Evolutionary conservation across 140 eudicot genomes (phyloP).

Genomic region (Bidens hawaiensis): DNA sequence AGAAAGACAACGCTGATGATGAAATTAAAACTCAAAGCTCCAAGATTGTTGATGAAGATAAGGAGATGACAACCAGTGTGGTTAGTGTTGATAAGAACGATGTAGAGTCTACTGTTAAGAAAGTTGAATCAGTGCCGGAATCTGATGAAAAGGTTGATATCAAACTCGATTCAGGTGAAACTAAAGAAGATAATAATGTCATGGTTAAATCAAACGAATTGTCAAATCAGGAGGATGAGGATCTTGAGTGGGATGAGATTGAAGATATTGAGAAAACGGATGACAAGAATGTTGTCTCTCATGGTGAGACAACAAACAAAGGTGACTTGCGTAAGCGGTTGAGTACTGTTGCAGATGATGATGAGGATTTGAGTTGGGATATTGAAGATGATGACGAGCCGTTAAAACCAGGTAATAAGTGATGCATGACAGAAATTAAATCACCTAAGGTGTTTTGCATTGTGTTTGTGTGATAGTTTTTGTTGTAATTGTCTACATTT

Average conservation of each 20-base stretch:
- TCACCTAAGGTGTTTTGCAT: slow-evolving; percentile 15
- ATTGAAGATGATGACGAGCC: slow-evolving; percentile 66
- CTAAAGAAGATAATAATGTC: slow-evolving; percentile 40
- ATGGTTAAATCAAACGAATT: slow-evolving; percentile 33
- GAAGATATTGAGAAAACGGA: slow-evolving; percentile 70
- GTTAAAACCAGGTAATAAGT: slow-evolving; percentile 37
- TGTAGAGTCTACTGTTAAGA: slow-evolving; percentile 16
- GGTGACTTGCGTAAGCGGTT: slow-evolving; percentile 51
- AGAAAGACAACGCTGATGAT: slow-evolving; percentile 18
- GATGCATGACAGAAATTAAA: slow-evolving; percentile 8
- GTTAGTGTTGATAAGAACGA: slow-evolving; percentile 22
- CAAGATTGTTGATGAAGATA: slow-evolving; percentile 17
- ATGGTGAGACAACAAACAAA: slow-evolving; percentile 36
- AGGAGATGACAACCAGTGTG: slow-evolving; percentile 14
- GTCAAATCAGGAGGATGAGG: slow-evolving; percentile 57
- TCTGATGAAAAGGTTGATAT: slow-evolving; percentile 27
- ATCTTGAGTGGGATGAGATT: slow-evolving; percentile 93
- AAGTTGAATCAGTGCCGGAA: slow-evolving; percentile 21
- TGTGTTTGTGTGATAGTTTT: slow-evolving; percentile 20
- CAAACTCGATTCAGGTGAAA: slow-evolving; percentile 32
- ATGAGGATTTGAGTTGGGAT: slow-evolving; percentile 84
- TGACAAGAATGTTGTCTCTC: slow-evolving; percentile 37
- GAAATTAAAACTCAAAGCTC: slow-evolving; percentile 18
- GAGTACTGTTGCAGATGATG: slow-evolving; percentile 69
- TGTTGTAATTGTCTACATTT: slow-evolving; percentile 20